phyloP scores from a whole-genome alignment of 1,139 yeast genomes.

The Torulaspora globosa region DNA sequence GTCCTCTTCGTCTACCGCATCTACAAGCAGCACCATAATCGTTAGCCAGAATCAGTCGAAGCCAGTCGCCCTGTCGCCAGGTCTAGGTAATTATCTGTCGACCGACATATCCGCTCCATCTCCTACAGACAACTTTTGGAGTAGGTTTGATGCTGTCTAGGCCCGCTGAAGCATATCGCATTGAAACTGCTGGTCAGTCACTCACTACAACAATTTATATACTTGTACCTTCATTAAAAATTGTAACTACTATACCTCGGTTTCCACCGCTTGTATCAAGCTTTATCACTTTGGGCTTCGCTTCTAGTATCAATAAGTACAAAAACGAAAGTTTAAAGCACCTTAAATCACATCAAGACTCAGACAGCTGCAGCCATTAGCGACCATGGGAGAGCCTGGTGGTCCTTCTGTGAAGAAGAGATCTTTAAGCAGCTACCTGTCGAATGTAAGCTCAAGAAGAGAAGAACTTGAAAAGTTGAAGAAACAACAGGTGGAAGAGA shows the following conservation, averaged over 20 bases:
- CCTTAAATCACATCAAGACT: not conserved
- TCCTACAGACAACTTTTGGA: slow-evolving; percentile 5
- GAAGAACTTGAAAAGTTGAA: slow-evolving; percentile 30
- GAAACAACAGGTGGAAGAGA: slow-evolving; percentile 8
- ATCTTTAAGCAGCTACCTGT: slow-evolving; percentile 37
- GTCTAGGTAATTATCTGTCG: slow-evolving; percentile 2
- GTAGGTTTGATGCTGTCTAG: not conserved
- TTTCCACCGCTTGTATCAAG: not conserved
- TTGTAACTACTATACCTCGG: not conserved
- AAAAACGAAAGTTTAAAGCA: not conserved
- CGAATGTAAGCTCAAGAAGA: slow-evolving; percentile 34
- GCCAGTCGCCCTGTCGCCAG: slow-evolving; percentile 5
- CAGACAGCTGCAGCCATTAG: not conserved
- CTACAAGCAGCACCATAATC: slow-evolving; percentile 12
- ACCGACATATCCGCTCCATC: slow-evolving; percentile 4
- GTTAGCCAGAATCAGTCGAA: slow-evolving; percentile 4
- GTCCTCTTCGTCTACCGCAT: slow-evolving; percentile 10
- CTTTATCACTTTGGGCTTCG: not conserved
- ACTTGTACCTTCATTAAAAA: slow-evolving; percentile 5
- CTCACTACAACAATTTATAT: slow-evolving; percentile 2
- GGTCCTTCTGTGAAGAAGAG: slow-evolving; percentile 27
- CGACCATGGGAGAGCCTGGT: not conserved
- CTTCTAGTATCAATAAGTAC: not conserved
- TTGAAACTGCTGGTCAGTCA: slow-evolving; percentile 14
- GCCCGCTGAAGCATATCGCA: not conserved